Evolutionary conservation across 1,139 yeast species (phyloP), one percentile per base, ranked within the genome.

Genomic region (Yamadazyma atmosphaerica): DNA sequence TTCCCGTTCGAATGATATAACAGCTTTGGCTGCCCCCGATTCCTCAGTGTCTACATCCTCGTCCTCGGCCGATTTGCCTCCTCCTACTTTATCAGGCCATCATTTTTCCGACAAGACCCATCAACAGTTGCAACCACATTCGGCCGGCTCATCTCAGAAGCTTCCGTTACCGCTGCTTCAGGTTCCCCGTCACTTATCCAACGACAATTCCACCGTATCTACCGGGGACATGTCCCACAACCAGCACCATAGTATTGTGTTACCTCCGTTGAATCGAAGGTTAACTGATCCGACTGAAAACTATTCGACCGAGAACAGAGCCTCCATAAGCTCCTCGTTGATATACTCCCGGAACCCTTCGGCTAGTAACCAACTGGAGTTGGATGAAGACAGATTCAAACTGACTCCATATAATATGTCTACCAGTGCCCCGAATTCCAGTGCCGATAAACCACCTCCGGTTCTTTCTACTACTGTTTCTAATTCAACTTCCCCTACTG

Each of bases 241-340:
- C 9, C 22, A 19, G 9, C 8, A 6, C 9, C 22, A 28, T 28
- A 15, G 16, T 22, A 26, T 29, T 4, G 18, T 36, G 13, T 26
- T 40, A 18, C 43, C 42, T 8, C 40, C 40, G 2, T 22, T 36
- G 10, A 32, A 21, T 14, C 32, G 27, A 21, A 19, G 32, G 4
- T 32, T 32, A n/a, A 32, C 35, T 12, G 35, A 32, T 17, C 32
- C 39, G 9, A 30, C 22, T n/a, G 38, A 31, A 3, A 40, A 46
- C 32, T 46, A 46, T 35, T 45, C 47, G 8, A 21, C 35, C 14
- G 44, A 46, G 24, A 39, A 37, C n/a, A 30, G 51, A 16, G 32
- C 38, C 9, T 47, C 51, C 6, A 38, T 46, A 2, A 45, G 49
- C 19, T 47, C 51, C 12, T 46, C 50, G 7, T 39, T 45, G 14